Conservation (phyloP, 2,329 filamentous ascomycete species). For the Phoma sp. region DNA sequence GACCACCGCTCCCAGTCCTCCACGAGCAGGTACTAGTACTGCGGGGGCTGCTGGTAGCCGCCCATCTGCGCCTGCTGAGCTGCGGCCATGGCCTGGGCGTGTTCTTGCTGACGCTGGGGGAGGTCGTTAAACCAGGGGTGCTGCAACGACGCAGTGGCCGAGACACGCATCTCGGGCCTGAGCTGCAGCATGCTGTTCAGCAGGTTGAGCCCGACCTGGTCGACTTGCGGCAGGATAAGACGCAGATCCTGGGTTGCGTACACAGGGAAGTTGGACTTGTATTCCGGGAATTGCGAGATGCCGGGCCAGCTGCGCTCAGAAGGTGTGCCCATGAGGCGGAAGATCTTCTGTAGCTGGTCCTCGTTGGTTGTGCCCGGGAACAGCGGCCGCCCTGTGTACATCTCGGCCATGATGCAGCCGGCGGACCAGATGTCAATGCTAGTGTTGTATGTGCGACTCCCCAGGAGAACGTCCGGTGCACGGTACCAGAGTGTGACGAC, state of each 20-base stretch:
- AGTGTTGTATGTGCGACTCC: constrained; percentile 97
- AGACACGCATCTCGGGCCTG: constrained; percentile 88
- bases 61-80: constrained; percentile 48
- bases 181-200: constrained; percentile 91
- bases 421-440: constrained; percentile 99
- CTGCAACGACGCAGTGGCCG: constrained; percentile 81
- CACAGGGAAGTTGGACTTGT: constrained; percentile 93
- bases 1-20: not conserved
- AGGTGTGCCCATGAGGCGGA: constrained; percentile 97
- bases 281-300: constrained; percentile 94
- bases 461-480: constrained; percentile 91
- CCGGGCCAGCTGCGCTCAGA: constrained; percentile 95
- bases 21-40: constrained; percentile 36
- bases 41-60: constrained; percentile 45
- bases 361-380: constrained; percentile 99
- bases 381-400: constrained; percentile 94
- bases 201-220: constrained; percentile 83
- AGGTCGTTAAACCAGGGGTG: constrained; percentile 93
- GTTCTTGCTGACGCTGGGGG: constrained; percentile 56
- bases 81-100: constrained; percentile 42
- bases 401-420: constrained; percentile 99
- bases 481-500: constrained; percentile 98
- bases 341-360: constrained; percentile 95
- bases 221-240: constrained; percentile 87
- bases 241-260: constrained; percentile 91